Conservation (phyloP, 768 basidiomycete genomes). For the Tulasnella calospora region DNA sequence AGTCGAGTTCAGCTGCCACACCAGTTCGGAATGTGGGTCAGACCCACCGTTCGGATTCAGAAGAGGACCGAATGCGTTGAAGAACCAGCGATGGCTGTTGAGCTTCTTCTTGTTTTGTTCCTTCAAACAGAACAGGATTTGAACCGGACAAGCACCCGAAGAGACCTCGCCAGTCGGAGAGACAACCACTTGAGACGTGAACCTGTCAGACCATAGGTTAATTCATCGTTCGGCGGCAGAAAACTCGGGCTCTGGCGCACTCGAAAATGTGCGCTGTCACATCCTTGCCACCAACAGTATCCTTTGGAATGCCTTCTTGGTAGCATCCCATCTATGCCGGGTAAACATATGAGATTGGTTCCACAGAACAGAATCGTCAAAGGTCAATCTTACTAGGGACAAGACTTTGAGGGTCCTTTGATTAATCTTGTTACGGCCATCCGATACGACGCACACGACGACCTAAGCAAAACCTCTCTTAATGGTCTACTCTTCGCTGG, state of each 20-base stretch:
- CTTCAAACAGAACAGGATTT: conserved; percentile 86
- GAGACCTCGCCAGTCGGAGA: conserved; percentile 77
- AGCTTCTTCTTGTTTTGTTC: conserved; percentile 97
- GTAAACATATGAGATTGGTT: conserved; percentile 2
- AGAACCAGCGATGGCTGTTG: conserved; percentile 96
- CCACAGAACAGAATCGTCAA: conserved; percentile 22
- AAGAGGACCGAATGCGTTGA: conserved; percentile 89
- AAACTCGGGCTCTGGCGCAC: conserved; percentile 41
- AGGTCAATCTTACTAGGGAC: conserved; percentile 52
- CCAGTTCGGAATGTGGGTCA: not conserved
- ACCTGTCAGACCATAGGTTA: conserved; percentile 40
- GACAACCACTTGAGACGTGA: conserved; percentile 73
- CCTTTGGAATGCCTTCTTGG: conserved; percentile 86
- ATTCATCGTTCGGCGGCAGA: conserved; percentile 23
- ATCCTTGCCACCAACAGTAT: conserved; percentile 81
- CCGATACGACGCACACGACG: conserved; percentile 81
- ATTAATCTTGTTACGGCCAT: conserved; percentile 81
- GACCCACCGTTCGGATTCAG: conserved; percentile 71
- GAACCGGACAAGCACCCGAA: conserved; percentile 69
- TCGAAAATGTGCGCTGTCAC: conserved; percentile 93
- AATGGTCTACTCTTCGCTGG: not conserved
- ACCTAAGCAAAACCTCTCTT: conserved; percentile 36
- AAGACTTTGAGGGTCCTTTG: conserved; percentile 87
- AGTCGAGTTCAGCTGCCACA: conserved; percentile 3
- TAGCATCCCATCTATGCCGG: conserved; percentile 68